Conservation (phyloP, 2,329 filamentous ascomycete species). For the Xylaria sp. region DNA sequence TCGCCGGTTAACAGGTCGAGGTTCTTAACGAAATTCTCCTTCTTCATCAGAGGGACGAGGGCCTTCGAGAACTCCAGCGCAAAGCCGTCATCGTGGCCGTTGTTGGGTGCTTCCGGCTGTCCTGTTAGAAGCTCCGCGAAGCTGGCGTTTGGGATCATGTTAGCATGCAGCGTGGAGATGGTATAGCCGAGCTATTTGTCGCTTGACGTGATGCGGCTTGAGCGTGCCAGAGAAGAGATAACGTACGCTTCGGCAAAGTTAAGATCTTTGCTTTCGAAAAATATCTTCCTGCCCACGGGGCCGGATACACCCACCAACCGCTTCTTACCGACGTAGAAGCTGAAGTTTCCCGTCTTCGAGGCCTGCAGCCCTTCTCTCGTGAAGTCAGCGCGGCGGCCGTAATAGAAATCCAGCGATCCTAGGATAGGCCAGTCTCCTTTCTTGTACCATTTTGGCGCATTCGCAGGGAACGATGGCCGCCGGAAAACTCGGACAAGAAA, state of each 20-base stretch:
- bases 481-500: conserved; percentile 39
- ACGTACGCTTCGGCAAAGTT: conserved; percentile 56
- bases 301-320: conserved; percentile 58
- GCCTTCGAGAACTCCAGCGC: conserved; percentile 45
- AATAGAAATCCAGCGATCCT: conserved; percentile 56
- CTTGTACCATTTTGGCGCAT: conserved; percentile 44
- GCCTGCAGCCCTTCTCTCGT: conserved; percentile 46
- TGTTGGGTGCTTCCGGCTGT: conserved; percentile 31
- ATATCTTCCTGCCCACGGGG: conserved; percentile 54
- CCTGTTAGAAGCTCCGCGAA: conserved; percentile 43
- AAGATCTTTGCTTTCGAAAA: conserved; percentile 58
- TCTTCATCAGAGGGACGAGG: conserved; percentile 51
- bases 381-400: conserved; percentile 55
- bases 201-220: neutral
- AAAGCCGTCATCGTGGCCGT: conserved; percentile 39
- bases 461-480: conserved; percentile 42
- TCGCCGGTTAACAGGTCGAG: conserved; percentile 58
- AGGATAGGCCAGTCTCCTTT: conserved; percentile 52
- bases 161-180: conserved; percentile 3
- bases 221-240: neutral
- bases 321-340: conserved; percentile 60
- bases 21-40: conserved; percentile 51
- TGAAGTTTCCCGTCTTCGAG: conserved; percentile 58
- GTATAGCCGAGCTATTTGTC: neutral
- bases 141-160: conserved; percentile 21